These are phyloP conservation scores for Stachybotrys chartarum DNA, from an alignment of 2,329 filamentous ascomycete genomes.

Conservation along the genomic window DNA sequence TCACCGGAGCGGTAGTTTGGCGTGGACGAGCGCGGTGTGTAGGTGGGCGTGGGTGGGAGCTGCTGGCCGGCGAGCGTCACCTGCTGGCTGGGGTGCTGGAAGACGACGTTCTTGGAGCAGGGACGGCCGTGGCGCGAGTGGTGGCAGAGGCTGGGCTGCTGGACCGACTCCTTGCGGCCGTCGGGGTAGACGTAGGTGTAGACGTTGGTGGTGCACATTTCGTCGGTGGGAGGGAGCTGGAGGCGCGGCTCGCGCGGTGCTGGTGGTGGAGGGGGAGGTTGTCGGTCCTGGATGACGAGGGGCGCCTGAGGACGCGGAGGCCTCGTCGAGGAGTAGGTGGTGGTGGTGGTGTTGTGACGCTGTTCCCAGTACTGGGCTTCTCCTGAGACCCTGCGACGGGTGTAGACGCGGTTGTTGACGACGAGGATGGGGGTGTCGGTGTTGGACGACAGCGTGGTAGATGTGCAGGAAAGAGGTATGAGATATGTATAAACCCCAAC, in stretches of 20 bases:
- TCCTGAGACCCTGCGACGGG: background rate
- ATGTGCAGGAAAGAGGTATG: background rate
- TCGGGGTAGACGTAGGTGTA: conserved; percentile 41
- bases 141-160: conserved; percentile 30
- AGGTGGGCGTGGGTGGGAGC: conserved; percentile 33
- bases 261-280: background rate
- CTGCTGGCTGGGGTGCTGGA: conserved; percentile 32
- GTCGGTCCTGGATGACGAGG: background rate
- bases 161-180: conserved; percentile 26
- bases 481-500: background rate
- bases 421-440: background rate
- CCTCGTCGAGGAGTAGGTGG: background rate
- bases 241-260: background rate
- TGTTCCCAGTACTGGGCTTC: background rate
- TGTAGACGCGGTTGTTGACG: background rate
- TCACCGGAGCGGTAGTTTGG: conserved; percentile 28
- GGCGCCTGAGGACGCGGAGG: background rate
- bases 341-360: background rate
- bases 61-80: conserved; percentile 22
- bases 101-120: conserved; percentile 32
- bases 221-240: conserved; percentile 17
- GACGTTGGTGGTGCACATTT: conserved; percentile 44
- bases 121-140: conserved; percentile 30
- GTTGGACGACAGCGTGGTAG: background rate
- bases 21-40: conserved; percentile 20